Base-by-base conservation (phyloP, 495 filamentous ascomycete species). In the Aspergillus homomorphus region DNA sequence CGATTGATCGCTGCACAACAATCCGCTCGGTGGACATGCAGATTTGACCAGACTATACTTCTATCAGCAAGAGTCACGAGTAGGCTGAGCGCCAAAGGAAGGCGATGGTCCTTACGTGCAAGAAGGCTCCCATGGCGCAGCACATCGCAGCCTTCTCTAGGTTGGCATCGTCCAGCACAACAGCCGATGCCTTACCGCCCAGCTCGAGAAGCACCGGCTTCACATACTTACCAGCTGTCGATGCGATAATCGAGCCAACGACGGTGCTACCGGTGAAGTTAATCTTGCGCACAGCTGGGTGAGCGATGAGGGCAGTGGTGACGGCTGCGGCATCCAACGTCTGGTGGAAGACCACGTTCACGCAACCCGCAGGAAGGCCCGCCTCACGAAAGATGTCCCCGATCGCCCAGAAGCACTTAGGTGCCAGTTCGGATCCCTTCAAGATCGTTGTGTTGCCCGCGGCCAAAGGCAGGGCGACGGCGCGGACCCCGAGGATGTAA, bases 1-100 rank as follows among this genome's bases (percentile, higher is more conserved):
- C 81, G 53, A 96, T 71, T 16, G 80, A 77, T 41, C 83, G 82
- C 67, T 95, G 89, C 21, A 96, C 89, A 20, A 96, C 73, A 67
- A 97, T 89, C 23, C 88, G 84, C 75, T 96, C 92, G 0, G 91
- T 96, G 2, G 85, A 82, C 92, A 97, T 94, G 77, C 92, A 97
- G 51, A 95, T 84, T 77, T 97, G 92, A 1, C 92, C 92, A 21
- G 82, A 75, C 74, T 84, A 60, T 24, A 45, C 43, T 56, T 19
- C 21, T 5, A 51, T 66, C 43, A 66, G 56, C 30, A 28, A 51
- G 8, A 12, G 3, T 10, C 22, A 33, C 24, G 22, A 3, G 26
- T 16, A 24, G 19, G 26, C 14, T 21, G 21, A 38, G 14, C 1
- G 18, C 4, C 28, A 28, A 41, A 46, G 10, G n/a, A 45, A 15